Evolutionary conservation across 139 green algal genomes (phyloP).

Genomic region (Deuterostichococcus epilithicus): DNA sequence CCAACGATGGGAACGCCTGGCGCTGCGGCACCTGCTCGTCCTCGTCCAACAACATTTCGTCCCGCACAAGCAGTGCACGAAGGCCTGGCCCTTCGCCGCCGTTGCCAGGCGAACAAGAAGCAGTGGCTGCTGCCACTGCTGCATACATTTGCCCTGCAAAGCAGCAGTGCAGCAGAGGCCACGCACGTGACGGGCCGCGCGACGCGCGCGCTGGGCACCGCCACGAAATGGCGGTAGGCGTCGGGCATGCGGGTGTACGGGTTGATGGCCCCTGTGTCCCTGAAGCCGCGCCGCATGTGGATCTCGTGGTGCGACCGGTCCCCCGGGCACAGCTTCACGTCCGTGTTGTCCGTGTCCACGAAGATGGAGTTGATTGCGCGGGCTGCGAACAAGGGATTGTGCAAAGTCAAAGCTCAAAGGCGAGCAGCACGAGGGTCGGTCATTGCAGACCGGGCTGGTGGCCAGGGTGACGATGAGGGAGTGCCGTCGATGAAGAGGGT

Average conservation of each 20-base stretch:
- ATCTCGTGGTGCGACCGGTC: conserved; percentile 16
- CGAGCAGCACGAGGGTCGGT: no score
- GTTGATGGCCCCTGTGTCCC: conserved; percentile 6
- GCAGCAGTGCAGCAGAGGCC: background rate
- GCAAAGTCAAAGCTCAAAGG: no score
- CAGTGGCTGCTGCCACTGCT: background rate
- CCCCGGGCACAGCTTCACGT: conserved; percentile 17
- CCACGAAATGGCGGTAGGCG: conserved; percentile 21
- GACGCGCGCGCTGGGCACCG: conserved; percentile 11
- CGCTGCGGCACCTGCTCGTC: background rate
- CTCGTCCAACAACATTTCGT: background rate
- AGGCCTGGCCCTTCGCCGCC: no score
- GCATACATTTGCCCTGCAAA: background rate
- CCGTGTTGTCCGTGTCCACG: conserved; percentile 4
- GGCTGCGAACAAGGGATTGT: no score
- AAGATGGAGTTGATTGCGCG: background rate
- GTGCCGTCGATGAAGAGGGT: no score
- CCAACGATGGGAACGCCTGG: background rate
- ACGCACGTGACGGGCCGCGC: conserved; percentile 25
- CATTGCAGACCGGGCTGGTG: no score
- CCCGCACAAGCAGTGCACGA: background rate
- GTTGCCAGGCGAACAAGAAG: no score
- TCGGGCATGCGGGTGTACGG: background rate
- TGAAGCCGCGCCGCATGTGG: background rate
- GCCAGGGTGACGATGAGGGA: background rate